phyloP scores from a whole-genome alignment of 1,284 basidiomycete genomes.

The Microbotryum scabiosae region DNA sequence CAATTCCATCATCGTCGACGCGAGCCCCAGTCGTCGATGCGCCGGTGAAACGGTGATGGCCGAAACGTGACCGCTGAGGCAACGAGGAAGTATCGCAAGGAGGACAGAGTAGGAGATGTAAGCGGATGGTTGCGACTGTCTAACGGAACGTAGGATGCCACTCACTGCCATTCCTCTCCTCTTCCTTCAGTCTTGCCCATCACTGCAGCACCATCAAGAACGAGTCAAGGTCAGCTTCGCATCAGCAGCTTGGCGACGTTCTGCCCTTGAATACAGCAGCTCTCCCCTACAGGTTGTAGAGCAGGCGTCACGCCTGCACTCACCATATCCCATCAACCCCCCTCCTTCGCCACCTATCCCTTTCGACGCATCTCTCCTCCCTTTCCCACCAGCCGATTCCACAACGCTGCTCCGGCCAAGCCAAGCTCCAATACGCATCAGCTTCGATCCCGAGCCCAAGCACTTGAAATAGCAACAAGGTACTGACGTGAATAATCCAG shows the following conservation, averaged over 20 bases:
- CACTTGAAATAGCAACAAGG: not conserved
- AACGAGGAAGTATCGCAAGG: not conserved
- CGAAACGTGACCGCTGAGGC: conserved; percentile 63
- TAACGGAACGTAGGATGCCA: conserved; percentile 1
- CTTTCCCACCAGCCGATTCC: conserved; percentile 16
- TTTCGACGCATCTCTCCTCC: conserved; percentile 51
- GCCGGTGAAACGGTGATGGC: conserved; percentile 84
- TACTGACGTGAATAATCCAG: conserved; percentile 62
- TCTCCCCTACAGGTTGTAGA: too few relatives aligned
- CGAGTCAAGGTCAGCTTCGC: not conserved
- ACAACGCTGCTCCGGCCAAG: conserved; percentile 19
- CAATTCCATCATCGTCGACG: conserved; percentile 67
- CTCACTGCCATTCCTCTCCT: conserved; percentile 58
- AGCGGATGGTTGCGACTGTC: not conserved
- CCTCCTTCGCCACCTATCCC: conserved; percentile 59
- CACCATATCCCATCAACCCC: conserved; percentile 77
- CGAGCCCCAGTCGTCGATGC: conserved; percentile 74
- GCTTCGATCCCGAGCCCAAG: not conserved
- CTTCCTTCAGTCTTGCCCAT: conserved; percentile 76
- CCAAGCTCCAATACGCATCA: not conserved
- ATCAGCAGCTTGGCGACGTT: not conserved
- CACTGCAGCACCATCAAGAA: conserved; percentile 46
- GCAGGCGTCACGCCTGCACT: not conserved
- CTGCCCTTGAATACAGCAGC: too few relatives aligned
- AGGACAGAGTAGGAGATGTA: conserved; percentile 7